Evolutionary conservation across 140 eudicot species (phyloP).

Genomic region (Anethum foeniculum): DNA sequence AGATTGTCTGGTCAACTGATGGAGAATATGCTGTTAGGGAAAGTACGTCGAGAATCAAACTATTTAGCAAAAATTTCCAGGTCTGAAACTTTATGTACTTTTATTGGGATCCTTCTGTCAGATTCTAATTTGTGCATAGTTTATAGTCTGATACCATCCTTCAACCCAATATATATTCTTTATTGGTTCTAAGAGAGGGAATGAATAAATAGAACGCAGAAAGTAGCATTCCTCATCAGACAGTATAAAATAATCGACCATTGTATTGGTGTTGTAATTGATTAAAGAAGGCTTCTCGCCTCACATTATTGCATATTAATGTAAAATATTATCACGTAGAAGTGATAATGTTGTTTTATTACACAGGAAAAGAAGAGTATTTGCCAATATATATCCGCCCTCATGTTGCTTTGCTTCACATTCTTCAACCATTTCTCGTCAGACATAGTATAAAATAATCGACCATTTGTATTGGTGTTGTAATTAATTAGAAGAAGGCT

Average conservation of each 20-base stretch:
- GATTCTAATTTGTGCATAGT: neutral
- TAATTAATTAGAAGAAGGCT: neutral
- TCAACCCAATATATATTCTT: neutral
- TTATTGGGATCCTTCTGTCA: neutral
- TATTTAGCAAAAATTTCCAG: conserved; percentile 83
- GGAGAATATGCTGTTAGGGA: conserved; percentile 97
- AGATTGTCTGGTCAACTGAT: conserved; percentile 92
- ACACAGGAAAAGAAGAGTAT: conserved; percentile 88
- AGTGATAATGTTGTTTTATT: neutral
- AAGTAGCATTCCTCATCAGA: neutral
- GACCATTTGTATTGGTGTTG: neutral
- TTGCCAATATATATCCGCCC: too few relatives aligned
- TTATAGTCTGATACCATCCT: neutral
- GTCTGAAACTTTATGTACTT: conserved; percentile 27
- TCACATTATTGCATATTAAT: neutral
- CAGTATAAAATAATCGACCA: neutral
- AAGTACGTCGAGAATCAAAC: conserved; percentile 91
- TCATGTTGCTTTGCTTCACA: neutral
- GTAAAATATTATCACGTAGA: neutral
- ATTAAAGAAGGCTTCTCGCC: neutral
- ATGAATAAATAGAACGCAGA: neutral
- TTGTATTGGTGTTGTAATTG: neutral
- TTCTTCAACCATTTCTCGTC: neutral
- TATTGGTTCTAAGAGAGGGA: neutral
- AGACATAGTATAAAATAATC: neutral